Percentiles rank a stretch among this genome's conserved stretches.
These are phyloP conservation scores for Pythium scleroteichum DNA, from an alignment of 352 stramenopile genomes.

Conservation along the genomic window DNA sequence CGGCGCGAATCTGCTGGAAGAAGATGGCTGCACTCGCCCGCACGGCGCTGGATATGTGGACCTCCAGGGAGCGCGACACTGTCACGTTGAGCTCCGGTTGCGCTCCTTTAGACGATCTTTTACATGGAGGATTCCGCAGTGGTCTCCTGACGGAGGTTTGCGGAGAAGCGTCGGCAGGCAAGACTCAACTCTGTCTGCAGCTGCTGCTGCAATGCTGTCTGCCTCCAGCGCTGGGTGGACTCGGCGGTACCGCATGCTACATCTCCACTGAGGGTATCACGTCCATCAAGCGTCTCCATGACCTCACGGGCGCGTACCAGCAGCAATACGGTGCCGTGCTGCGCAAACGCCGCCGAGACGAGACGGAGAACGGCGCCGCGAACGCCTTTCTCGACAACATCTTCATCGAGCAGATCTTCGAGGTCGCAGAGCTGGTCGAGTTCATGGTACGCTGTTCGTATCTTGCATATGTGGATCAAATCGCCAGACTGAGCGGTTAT, in stretches of 20 bases:
- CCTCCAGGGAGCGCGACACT: conserved; percentile 26
- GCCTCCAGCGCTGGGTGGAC: conserved; percentile 41
- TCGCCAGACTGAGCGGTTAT: no score
- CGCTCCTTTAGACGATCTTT: conserved; percentile 48
- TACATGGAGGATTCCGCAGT: conserved; percentile 64
- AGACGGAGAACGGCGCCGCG: conserved; percentile 4
- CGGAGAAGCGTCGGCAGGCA: conserved; percentile 71
- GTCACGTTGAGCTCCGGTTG: conserved; percentile 56
- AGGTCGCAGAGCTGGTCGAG: conserved; percentile 61
- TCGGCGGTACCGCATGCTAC: conserved; percentile 73
- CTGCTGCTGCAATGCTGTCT: conserved; percentile 71
- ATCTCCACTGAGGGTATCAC: conserved; percentile 78
- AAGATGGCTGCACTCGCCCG: conserved; percentile 22
- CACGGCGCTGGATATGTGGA: conserved; percentile 55
- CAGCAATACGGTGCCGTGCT: conserved; percentile 38
- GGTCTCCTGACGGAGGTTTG: conserved; percentile 76
- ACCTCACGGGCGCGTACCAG: conserved; percentile 58
- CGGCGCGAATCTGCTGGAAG: not conserved
- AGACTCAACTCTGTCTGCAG: conserved; percentile 81
- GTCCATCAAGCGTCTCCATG: conserved; percentile 70
- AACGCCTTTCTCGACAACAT: conserved; percentile 63
- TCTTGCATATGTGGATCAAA: not conserved
- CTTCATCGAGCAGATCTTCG: conserved; percentile 81
- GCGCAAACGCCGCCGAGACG: conserved; percentile 50
- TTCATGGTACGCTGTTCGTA: conserved; percentile 46